A percentile compares a stretch with the other conserved stretches of the same genome.
phyloP scores from a whole-genome alignment of 208 protist genomes.

The Leishmania gerbilli region DNA sequence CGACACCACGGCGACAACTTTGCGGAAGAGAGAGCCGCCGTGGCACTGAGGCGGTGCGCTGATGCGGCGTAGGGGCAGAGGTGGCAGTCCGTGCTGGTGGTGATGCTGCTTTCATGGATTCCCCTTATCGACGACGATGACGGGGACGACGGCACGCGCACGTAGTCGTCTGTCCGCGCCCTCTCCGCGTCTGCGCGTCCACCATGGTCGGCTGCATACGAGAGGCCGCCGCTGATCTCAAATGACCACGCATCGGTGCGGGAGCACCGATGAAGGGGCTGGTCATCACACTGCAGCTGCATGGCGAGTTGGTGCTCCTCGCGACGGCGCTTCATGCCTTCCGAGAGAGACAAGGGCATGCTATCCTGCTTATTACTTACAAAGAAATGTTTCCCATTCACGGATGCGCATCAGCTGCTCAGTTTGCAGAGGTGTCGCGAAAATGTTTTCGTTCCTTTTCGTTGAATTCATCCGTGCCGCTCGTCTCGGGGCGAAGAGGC shows the following conservation, averaged over 20 bases:
- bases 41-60: background rate
- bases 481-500: background rate
- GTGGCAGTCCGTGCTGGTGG: background rate
- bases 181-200: background rate
- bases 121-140: background rate
- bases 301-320: conserved; percentile 27
- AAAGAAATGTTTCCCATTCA: background rate
- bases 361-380: background rate
- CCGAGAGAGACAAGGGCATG: background rate
- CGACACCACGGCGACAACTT: background rate
- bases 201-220: background rate
- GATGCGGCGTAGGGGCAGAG: background rate
- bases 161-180: background rate
- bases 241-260: conserved; percentile 3
- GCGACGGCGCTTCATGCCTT: conserved; percentile 24
- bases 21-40: background rate
- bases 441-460: background rate
- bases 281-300: conserved; percentile 9
- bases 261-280: conserved; percentile 1
- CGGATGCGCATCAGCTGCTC: background rate
- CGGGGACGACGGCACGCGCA: background rate
- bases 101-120: background rate
- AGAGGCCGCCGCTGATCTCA: background rate
- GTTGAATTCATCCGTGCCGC: background rate
- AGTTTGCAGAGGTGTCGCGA: too few relatives aligned